Evolutionary conservation across 2,329 filamentous ascomycete genomes (phyloP), one percentile per base, ranked within the genome.

Genomic region (Fusarium dimerum): DNA sequence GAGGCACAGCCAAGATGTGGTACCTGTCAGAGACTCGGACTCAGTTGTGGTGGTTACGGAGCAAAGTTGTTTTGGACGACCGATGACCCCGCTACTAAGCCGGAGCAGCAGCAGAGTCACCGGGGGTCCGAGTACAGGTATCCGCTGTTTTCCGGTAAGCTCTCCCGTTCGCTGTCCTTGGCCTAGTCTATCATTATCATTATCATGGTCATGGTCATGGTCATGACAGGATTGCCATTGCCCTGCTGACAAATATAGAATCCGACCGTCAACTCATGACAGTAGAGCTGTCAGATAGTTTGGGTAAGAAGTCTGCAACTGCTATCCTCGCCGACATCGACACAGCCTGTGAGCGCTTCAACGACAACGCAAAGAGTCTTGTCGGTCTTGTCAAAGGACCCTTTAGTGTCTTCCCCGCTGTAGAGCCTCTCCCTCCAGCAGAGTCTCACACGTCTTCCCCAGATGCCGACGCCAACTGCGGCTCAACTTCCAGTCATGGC

Each of bases 1-100:
- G 73, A 77, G 53, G 62, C 66, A 6, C 69, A 67, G 7, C 76
- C 75, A 3, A 61, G 60, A 29, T 78, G 76, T 56, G 60, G 61
- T 3, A 69, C 68, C 39, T 78, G 76, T 51, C 53, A 54, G 20
- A 63, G 68, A 13, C 60, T 71, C 15, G 68, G 69, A 1, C 49
- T 76, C 1, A 20, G 45, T 0, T 78, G 75, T 47, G 69, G 67
- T 20, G 74, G 74, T 0, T 78, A 78, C 48, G 68, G 70, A 32
- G 73, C 70, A 8, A 63, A 60, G 7, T 52, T 71, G 8, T 61
- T 68, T 15, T 71, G 69, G 69, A 57, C 68, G 18, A 57, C 55
- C 17, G 63, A 68, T 18, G 53, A 64, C 62, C 44, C 67, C 63
- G 54, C 45, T 20, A 40, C 57, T 10, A 38, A 49, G 8, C 54